These are phyloP conservation scores for Gyromitra esculenta DNA, from an alignment of 2,329 filamentous ascomycete genomes.

Conservation along the genomic window DNA sequence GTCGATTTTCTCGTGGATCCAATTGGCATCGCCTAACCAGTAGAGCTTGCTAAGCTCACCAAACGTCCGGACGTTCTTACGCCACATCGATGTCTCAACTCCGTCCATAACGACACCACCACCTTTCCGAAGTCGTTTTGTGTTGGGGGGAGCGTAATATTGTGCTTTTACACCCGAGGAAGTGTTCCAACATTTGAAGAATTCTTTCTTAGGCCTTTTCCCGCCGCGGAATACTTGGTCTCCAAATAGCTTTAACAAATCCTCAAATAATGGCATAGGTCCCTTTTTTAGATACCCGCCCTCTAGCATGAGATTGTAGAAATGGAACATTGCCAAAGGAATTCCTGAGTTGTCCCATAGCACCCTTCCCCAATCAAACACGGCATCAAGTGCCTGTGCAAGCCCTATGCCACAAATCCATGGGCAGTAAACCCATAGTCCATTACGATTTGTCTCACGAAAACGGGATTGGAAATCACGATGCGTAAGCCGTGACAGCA, in stretches of 20 bases:
- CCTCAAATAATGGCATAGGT: slow-evolving; percentile 30
- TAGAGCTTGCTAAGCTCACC: slow-evolving; percentile 28
- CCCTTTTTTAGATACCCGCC: slow-evolving; percentile 60
- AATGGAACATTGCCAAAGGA: slow-evolving; percentile 61
- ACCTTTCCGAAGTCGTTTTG: slow-evolving; percentile 32
- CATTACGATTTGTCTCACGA: slow-evolving; percentile 61
- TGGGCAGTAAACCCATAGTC: slow-evolving; percentile 65
- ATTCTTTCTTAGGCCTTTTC: slow-evolving; percentile 22
- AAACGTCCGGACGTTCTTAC: slow-evolving; percentile 35
- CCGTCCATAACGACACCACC: slow-evolving; percentile 33
- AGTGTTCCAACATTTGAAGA: slow-evolving; percentile 36
- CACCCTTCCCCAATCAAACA: slow-evolving; percentile 59
- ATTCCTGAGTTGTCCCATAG: slow-evolving; percentile 63
- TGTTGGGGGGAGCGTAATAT: slow-evolving; percentile 28
- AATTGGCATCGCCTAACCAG: slow-evolving; percentile 20
- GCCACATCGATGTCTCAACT: slow-evolving; percentile 30
- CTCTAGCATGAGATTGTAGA: slow-evolving; percentile 65
- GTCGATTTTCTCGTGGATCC: slow-evolving; percentile 39
- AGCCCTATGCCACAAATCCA: slow-evolving; percentile 65
- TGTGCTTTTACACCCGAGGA: slow-evolving; percentile 40
- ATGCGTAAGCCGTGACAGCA: slow-evolving; percentile 60
- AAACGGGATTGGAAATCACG: slow-evolving; percentile 61
- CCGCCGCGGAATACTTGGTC: slow-evolving; percentile 32
- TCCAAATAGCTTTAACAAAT: slow-evolving; percentile 20
- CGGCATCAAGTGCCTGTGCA: slow-evolving; percentile 62